These are phyloP conservation scores for Trichoderma citrinoviride DNA, from an alignment of 2,329 filamentous ascomycete species.

Conservation along the genomic window DNA sequence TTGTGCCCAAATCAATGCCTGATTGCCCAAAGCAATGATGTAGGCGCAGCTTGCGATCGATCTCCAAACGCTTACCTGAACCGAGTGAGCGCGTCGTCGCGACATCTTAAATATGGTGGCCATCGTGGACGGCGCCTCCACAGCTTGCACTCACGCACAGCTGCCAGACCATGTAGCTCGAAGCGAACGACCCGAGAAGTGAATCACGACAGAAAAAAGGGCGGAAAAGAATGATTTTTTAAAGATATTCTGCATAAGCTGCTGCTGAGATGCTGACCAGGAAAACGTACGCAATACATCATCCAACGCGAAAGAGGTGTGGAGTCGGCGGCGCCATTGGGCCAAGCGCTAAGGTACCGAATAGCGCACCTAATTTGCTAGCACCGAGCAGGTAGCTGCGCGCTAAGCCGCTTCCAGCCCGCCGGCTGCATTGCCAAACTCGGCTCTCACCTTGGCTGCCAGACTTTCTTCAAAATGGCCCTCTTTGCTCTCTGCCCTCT, in stretches of 20 bases:
- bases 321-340: background rate
- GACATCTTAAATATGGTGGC: slow-evolving; percentile 50
- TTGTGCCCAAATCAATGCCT: background rate
- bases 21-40: background rate
- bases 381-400: background rate
- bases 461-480: background rate
- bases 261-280: slow-evolving; percentile 1
- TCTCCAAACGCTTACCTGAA: slow-evolving; percentile 40
- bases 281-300: slow-evolving; percentile 18
- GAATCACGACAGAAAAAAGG: background rate
- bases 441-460: background rate
- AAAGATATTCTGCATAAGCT: slow-evolving; percentile 1
- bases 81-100: slow-evolving; percentile 48
- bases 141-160: background rate
- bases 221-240: background rate
- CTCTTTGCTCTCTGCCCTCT: no score
- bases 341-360: background rate
- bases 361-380: background rate
- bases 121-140: background rate
- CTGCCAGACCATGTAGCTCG: background rate
- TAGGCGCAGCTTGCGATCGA: background rate
- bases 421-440: background rate
- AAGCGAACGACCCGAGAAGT: background rate
- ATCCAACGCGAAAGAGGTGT: slow-evolving; percentile 5
- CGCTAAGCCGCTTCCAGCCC: background rate